Base-by-base conservation (phyloP, 2,329 filamentous ascomycete genomes). In the Nothopassalora personata region DNA sequence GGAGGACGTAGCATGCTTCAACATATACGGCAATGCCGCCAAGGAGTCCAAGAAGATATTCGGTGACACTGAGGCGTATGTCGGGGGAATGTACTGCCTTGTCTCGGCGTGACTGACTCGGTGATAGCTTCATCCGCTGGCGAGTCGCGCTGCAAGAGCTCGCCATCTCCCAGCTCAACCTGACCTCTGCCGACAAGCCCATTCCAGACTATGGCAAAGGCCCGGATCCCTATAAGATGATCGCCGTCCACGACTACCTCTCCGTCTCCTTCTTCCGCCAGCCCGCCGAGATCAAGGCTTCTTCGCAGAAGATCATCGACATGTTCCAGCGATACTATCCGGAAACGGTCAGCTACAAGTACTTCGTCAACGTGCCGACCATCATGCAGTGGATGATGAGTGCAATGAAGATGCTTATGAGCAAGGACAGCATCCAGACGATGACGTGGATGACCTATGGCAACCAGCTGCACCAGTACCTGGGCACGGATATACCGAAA, bases 221-320 rank as follows among this genome's bases (percentile, higher is more conserved):
- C 15, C 76, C 80, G 9, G 93, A 97, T 71, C 90, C 89, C 0
- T 95, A 96, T 77, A 90, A 93, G 75, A 91, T 95, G 79, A 83
- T 90, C 68, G 92, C 97, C 76, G 86, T 97, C 30, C 93, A 97
- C 77, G 93, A 97, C 79, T 97, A 97, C 80, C 84, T 89, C 67
- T 87, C 86, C 63, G 86, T 96, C 72, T 90, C 86, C 70, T 96
- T 97, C 81, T 81, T 97, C 66, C 86, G 90, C 60, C 86, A 90
- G 79, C 87, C 93, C 58, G 83, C 89, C 0, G 80, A 82, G 58
- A 86, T 94, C 75, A 91, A 89, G 74, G 81, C 85, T 3, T 89
- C 90, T 15, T 88, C 85, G 64, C 86, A 85, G 70, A 86, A 92
- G 77, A 92, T 90, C 49, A 95, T 97, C 73, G 82, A 88, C 62